Percentiles rank a stretch among this genome's conserved stretches.
Evolutionary conservation across 2,329 filamentous ascomycete species (phyloP).

Genomic region (Monilinia fructicola): DNA sequence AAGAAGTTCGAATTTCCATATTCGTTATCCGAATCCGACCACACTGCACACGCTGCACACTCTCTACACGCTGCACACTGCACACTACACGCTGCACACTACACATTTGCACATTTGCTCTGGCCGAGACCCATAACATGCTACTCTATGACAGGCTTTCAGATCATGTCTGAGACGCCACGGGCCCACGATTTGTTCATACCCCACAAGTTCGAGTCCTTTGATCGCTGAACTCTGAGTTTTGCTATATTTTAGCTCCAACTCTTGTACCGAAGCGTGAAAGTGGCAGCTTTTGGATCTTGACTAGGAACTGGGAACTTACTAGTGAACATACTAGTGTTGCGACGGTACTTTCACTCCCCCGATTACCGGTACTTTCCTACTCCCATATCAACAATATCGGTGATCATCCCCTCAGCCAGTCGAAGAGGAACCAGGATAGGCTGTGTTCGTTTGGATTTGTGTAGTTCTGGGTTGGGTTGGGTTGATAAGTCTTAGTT

Average conservation of each 20-base stretch:
- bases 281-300: slow-evolving; percentile 7
- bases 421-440: not conserved
- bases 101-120: not conserved
- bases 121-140: not conserved
- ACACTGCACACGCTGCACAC: not conserved
- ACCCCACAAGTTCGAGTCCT: slow-evolving; percentile 34
- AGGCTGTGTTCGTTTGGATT: not conserved
- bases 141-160: slow-evolving; percentile 6
- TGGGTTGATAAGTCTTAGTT: not conserved
- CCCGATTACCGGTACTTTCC: not conserved
- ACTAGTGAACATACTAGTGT: not conserved
- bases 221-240: not conserved
- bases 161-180: slow-evolving; percentile 14
- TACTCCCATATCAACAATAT: not conserved
- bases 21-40: not conserved
- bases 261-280: slow-evolving; percentile 9
- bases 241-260: not conserved
- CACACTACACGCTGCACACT: too few species aligned
- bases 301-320: not conserved
- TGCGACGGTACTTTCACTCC: not conserved
- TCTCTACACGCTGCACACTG: too few species aligned
- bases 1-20: too few species aligned
- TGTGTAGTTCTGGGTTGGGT: not conserved
- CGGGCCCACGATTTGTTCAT: slow-evolving; percentile 22
- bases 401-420: not conserved